phyloP scores from a whole-genome alignment of 2,329 filamentous ascomycete genomes.

The Lasiodiplodia citricola region DNA sequence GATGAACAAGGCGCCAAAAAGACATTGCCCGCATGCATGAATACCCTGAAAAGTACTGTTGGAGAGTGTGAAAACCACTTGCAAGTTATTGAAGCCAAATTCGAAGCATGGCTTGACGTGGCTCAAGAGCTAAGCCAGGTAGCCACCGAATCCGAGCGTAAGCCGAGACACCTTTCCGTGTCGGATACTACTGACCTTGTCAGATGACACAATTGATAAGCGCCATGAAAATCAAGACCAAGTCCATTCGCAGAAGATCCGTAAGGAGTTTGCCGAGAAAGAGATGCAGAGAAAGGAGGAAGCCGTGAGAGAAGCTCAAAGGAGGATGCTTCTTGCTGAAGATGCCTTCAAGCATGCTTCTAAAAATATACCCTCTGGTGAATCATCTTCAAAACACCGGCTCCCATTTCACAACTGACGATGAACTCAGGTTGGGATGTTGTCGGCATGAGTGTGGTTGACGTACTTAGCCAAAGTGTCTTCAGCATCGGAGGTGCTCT shows the following conservation, averaged over 20 bases:
- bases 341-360: constrained; percentile 16
- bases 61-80: constrained; percentile 3
- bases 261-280: neutral
- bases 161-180: neutral
- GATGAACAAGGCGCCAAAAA: neutral
- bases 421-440: constrained; percentile 2
- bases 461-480: constrained; percentile 9
- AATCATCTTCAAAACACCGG: too few relatives aligned
- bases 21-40: constrained; percentile 1
- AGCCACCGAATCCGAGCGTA: constrained; percentile 10
- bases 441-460: constrained; percentile 4
- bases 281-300: neutral
- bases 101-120: constrained; percentile 8
- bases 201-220: constrained; percentile 4
- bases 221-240: constrained; percentile 1
- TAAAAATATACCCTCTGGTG: constrained; percentile 7
- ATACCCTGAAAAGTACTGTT: neutral
- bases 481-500: constrained; percentile 9
- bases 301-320: neutral
- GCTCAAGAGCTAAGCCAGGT: constrained; percentile 18
- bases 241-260: neutral
- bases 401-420: neutral
- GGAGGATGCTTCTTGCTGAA: constrained; percentile 11
- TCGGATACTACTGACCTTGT: neutral
- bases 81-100: neutral